These are phyloP conservation scores for Avena insularis DNA, from an alignment of 176 grass and related monocot genomes.

Conservation along the genomic window DNA sequence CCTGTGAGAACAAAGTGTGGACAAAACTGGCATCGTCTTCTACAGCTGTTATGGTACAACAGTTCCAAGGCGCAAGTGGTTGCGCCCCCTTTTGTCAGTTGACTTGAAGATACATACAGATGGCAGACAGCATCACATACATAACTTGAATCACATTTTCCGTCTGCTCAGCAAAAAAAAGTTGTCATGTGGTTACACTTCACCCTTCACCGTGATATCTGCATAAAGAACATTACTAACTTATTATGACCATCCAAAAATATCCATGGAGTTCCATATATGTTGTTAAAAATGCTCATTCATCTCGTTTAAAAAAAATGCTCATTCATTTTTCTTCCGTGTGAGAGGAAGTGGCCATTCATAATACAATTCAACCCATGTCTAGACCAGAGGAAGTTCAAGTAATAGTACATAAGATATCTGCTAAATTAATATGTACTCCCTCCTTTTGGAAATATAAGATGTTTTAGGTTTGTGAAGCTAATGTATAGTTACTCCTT, in stretches of 20 bases:
- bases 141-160: background rate
- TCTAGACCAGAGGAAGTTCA: background rate
- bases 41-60: slow-evolving; percentile 19
- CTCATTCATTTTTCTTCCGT: background rate
- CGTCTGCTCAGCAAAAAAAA: background rate
- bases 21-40: background rate
- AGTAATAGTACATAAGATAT: background rate
- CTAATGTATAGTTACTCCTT: too few species aligned
- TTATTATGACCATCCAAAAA: background rate
- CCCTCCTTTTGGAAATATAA: too few species aligned
- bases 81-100: background rate
- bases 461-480: too few species aligned
- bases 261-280: background rate
- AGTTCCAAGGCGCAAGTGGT: slow-evolving; percentile 6
- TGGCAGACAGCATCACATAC: background rate
- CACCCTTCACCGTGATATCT: slow-evolving; percentile 28
- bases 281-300: background rate
- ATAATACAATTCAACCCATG: slow-evolving; percentile 9
- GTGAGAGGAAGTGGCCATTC: background rate
- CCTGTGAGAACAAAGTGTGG: background rate
- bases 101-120: slow-evolving; percentile 1
- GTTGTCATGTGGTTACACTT: background rate
- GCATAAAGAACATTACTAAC: background rate
- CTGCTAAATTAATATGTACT: background rate
- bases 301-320: too few species aligned